These are phyloP conservation scores for Marsdenia floribunda DNA, from an alignment of 257 asterid genomes.

Conservation along the genomic window DNA sequence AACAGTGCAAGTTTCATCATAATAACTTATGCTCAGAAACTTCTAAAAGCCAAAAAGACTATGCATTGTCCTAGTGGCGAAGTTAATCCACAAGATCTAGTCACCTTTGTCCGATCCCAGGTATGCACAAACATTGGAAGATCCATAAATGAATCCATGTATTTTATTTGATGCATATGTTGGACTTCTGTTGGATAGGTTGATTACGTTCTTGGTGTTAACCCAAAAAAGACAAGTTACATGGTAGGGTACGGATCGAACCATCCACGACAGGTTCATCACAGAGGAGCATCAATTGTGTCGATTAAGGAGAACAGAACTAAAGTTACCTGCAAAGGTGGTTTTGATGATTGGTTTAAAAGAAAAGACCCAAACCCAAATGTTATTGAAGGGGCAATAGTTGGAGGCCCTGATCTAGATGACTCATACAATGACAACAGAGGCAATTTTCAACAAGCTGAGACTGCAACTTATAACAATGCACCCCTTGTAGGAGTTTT, in stretches of 20 bases:
- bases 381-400: slow-evolving; percentile 50
- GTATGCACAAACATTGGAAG: slow-evolving; percentile 9
- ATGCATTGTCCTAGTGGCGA: slow-evolving; percentile 32
- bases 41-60: slow-evolving; percentile 14
- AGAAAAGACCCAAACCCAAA: slow-evolving; percentile 54
- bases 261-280: slow-evolving; percentile 49
- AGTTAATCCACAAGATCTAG: slow-evolving; percentile 24
- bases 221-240: slow-evolving; percentile 48
- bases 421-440: slow-evolving; percentile 42
- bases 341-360: slow-evolving; percentile 40
- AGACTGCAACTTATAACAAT: slow-evolving; percentile 44
- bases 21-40: slow-evolving; percentile 37
- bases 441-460: slow-evolving; percentile 42
- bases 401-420: slow-evolving; percentile 54
- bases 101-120: slow-evolving; percentile 37
- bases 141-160: neutral
- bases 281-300: slow-evolving; percentile 64
- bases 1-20: slow-evolving; percentile 40
- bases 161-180: neutral
- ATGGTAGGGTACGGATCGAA: slow-evolving; percentile 60
- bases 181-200: slow-evolving; percentile 20
- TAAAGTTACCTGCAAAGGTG: slow-evolving; percentile 41
- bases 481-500: slow-evolving; percentile 67
- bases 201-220: slow-evolving; percentile 55
- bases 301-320: slow-evolving; percentile 31